phyloP scores from a whole-genome alignment of 495 filamentous ascomycete genomes.

The Penicillium nucicola region DNA sequence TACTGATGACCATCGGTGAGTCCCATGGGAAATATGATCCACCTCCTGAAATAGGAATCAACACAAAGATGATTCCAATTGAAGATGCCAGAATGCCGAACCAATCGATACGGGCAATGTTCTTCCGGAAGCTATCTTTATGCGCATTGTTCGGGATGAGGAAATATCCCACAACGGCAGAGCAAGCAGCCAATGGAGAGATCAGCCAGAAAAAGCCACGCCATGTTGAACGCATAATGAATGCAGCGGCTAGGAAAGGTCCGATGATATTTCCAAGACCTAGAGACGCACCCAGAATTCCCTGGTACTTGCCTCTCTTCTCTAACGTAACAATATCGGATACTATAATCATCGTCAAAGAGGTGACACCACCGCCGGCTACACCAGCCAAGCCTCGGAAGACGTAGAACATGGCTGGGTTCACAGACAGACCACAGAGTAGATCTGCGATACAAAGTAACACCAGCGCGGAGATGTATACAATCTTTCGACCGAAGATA shows the following conservation, averaged over 20 bases:
- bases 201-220: constrained; percentile 49
- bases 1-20: constrained; percentile 59
- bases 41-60: constrained; percentile 63
- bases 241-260: constrained; percentile 43
- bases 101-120: constrained; percentile 55
- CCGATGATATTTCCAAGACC: constrained; percentile 44
- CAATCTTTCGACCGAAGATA: constrained; percentile 55
- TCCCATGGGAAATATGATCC: constrained; percentile 60
- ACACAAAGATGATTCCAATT: constrained; percentile 51
- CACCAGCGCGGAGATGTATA: constrained; percentile 44
- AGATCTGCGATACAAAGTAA: constrained; percentile 52
- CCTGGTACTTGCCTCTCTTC: constrained; percentile 46
- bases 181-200: constrained; percentile 37
- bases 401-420: constrained; percentile 51
- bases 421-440: constrained; percentile 50
- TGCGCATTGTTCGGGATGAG: constrained; percentile 40
- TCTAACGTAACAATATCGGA: constrained; percentile 47
- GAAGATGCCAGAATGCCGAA: constrained; percentile 49
- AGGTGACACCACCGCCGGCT: constrained; percentile 50
- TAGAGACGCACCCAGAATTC: constrained; percentile 40
- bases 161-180: constrained; percentile 39
- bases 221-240: constrained; percentile 44
- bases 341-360: constrained; percentile 50
- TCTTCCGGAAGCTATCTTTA: constrained; percentile 35
- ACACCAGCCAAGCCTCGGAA: constrained; percentile 54